Base-by-base conservation (phyloP, 2,329 filamentous ascomycete species). In the Ceratocystis cubensis region DNA sequence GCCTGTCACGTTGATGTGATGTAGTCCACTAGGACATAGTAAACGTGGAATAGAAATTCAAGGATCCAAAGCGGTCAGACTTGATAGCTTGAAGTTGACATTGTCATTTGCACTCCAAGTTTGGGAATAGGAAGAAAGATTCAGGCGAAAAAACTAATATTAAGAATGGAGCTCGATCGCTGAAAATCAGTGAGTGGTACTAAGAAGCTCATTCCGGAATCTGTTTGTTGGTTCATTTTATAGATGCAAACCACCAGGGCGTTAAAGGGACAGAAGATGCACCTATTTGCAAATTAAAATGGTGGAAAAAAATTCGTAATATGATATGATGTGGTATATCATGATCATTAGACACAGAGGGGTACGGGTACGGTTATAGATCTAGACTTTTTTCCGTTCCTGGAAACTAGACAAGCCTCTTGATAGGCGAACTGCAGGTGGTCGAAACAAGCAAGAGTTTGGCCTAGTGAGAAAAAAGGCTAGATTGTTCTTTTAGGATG, bases 361-460 rank as follows among this genome's bases (percentile, higher is more conserved):
- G 46, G 46, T 50, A 50, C 45, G 45, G 46, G 17, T n/a, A 10
- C 46, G n/a, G 46, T 20, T n/a, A n/a, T 48, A 4, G 5, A 22
- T 22, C 17, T n/a, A 22, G 17, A 20, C n/a, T 57, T 33, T 57
- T 28, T 57, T 17, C 53, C 53, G 37, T 41, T 41, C 37, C 37
- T 41, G 22, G 22, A 30, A 17, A 57, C 53, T 57, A 30, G 53
- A 33, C 22, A 33, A n/a, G 22, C 10, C n/a, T 57, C 37, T 57
- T 28, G 53, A 57, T 57, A 57, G 53, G 25, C 53, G 53, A 57
- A 6, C 22, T 57, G 53, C 22, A 57, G 53, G 53, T 57, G 22
- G 8, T 13, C 25, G 22, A 50, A 50, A 50, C n/a, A 22, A 50
- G 22, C 48, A 25, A 50, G 20, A 13, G 59, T 37, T 15, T 20